Evolutionary conservation across 495 filamentous ascomycete genomes (phyloP), one percentile per base, ranked within the genome.

Genomic region (Talaromyces stipitatus): DNA sequence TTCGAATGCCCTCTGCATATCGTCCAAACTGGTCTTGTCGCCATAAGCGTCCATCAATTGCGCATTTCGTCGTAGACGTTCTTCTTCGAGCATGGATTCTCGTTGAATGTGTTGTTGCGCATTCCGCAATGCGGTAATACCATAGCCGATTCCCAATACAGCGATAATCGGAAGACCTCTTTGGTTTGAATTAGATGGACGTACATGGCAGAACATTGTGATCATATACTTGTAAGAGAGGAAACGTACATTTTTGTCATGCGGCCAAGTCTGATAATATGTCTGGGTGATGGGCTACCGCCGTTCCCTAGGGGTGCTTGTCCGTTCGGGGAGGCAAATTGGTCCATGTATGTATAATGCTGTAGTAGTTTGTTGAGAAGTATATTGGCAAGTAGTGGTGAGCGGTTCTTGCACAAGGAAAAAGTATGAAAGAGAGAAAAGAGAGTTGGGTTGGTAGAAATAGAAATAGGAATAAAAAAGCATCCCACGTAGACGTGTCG

Each of bases 11-110:
- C 78, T 69, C 61, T 84, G 78, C 33, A 85, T 67, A 67, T 81
- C 82, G 18, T 78, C 70, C 14, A 85, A 50, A 60, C 75, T 82
- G 5, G 71, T 70, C 53, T 83, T 78, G 57, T 80, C 79, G n/a
- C 82, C 82, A 38, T 84, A 85, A 1, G 83, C 81, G 28, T 85
- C 78, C 70, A 76, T 72, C 23, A 76, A 59, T 26, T 71, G 61
- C 20, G 64, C 65, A 53, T 76, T 74, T 22, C 58, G 58, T 0
- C 64, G 66, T 1, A 74, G 56, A 0, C 72, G 71, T 29, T 71
- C 62, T 56, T 72, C 62, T 55, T 74, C 73, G 24, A 70, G 54
- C 24, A 55, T 18, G 24, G 32, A 43, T 41, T 55, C 29, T 8
- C 24, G 54, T 55, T 55, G 54, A 9, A 45, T 41, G 16, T 18